Evolutionary conservation across 768 basidiomycete genomes (phyloP), one percentile per base, ranked within the genome.

Genomic region (Amanita rubescens): DNA sequence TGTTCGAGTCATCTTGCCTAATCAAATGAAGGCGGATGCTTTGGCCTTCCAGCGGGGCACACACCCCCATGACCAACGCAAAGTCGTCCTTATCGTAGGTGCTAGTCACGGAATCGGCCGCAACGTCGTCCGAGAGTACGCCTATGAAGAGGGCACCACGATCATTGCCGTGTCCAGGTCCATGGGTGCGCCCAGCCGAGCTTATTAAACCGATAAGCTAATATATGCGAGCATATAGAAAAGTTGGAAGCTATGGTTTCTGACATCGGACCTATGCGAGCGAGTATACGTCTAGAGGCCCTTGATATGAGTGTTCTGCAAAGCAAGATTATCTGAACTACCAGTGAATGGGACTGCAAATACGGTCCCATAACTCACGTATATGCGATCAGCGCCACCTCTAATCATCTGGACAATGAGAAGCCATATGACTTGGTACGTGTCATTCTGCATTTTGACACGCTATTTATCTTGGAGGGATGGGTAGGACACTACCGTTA

Each of bases 361-460:
- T 65, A 64, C 53, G 67, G 67, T 5, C 67, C 67, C 2, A 64
- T 70, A 25, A 66, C 64, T 1, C 67, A 68, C 25, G 34, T 70
- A 43, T 70, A 67, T 54, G 66, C 65, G 20, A 61, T 66, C n/a
- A n/a, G n/a, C n/a, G n/a, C n/a, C n/a, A n/a, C n/a, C n/a, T n/a
- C n/a, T n/a, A n/a, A n/a, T n/a, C n/a, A n/a, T n/a, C n/a, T n/a
- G n/a, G n/a, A n/a, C n/a, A n/a, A n/a, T n/a, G n/a, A n/a, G n/a
- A n/a, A n/a, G n/a, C n/a, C n/a, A n/a, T n/a, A n/a, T n/a, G n/a
- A n/a, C n/a, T n/a, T n/a, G n/a, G n/a, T n/a, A n/a, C n/a, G 59
- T 17, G 67, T 64, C 1, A 62, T 64, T 30, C 61, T 64, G 15
- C 64, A 61, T 43, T 59, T n/a, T n/a, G n/a, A n/a, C n/a, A n/a